Percentiles rank a stretch among this genome's conserved stretches.
These are phyloP conservation scores for Quercus gilva DNA, from an alignment of 306 rosid genomes.

Conservation along the genomic window DNA sequence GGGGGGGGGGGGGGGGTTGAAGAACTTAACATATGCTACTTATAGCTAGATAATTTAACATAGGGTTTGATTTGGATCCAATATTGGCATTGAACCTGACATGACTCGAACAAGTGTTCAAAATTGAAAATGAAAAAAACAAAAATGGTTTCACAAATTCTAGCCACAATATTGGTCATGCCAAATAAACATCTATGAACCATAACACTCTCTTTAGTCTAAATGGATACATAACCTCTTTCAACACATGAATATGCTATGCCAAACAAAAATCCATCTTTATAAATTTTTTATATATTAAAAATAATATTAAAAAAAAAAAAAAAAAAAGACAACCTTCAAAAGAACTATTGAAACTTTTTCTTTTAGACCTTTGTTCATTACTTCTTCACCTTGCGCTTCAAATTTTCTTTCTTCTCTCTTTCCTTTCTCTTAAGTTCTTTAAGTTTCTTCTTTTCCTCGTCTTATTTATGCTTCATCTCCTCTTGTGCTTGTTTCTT, in stretches of 20 bases:
- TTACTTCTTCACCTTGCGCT: conserved; percentile 29
- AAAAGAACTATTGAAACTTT: background rate
- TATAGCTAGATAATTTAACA: too few species aligned
- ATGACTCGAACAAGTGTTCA: too few species aligned
- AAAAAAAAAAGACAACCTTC: background rate
- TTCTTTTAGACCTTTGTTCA: background rate
- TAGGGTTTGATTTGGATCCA: too few species aligned
- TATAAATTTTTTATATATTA: background rate
- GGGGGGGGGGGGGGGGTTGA: too few species aligned
- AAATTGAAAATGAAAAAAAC: background rate
- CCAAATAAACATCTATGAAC: background rate
- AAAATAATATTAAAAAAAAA: background rate
- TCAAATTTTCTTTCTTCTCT: conserved; percentile 13
- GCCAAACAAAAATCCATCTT: background rate
- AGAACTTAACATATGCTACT: too few species aligned
- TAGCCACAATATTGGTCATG: background rate
- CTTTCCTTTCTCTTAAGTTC: conserved; percentile 1
- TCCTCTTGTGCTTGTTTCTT: conserved; percentile 9
- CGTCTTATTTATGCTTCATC: conserved; percentile 11
- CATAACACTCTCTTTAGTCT: background rate
- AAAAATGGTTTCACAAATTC: background rate
- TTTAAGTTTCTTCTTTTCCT: conserved; percentile 20
- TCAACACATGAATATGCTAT: background rate
- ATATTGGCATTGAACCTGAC: too few species aligned
- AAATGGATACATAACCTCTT: too few species aligned